Percentiles rank a stretch among this genome's conserved stretches.
These are phyloP conservation scores for Exophiala viscosa DNA, from an alignment of 2,329 filamentous ascomycete genomes.

Conservation along the genomic window DNA sequence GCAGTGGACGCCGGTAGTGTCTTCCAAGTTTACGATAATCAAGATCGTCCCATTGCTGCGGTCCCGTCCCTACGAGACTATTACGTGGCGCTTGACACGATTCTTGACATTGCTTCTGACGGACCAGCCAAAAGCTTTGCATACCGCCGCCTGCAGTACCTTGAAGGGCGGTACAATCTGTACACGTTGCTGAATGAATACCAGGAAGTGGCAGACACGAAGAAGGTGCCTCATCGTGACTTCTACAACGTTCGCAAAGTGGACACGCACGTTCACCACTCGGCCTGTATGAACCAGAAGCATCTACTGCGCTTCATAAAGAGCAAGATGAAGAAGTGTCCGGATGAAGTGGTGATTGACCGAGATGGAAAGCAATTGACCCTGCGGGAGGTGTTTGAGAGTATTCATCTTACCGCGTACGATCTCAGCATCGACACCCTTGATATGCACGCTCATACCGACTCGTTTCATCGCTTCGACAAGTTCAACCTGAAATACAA, in stretches of 20 bases:
- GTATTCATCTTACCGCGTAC: conserved; percentile 95
- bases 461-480: conserved; percentile 97
- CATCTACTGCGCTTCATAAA: conserved; percentile 98
- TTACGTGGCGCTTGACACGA: conserved; percentile 87
- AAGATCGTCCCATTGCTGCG: conserved; percentile 66
- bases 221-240: conserved; percentile 93
- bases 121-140: conserved; percentile 96
- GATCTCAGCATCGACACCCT: conserved; percentile 97
- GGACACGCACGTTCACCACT: conserved; percentile 98
- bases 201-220: conserved; percentile 95
- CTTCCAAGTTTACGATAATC: conserved; percentile 78
- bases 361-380: conserved; percentile 91
- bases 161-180: conserved; percentile 95
- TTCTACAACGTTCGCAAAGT: conserved; percentile 99
- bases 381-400: conserved; percentile 88
- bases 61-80: conserved; percentile 94
- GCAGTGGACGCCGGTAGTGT: conserved; percentile 78
- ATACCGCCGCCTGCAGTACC: conserved; percentile 86
- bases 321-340: conserved; percentile 98
- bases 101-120: conserved; percentile 86
- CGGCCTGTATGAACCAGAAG: conserved; percentile 99
- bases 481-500: conserved; percentile 99
- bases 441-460: conserved; percentile 98
- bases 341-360: conserved; percentile 87
- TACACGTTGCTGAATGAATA: conserved; percentile 94